These are phyloP conservation scores for Plasmodium coatneyi DNA, from an alignment of 169 alveolate species.

Conservation along the genomic window DNA sequence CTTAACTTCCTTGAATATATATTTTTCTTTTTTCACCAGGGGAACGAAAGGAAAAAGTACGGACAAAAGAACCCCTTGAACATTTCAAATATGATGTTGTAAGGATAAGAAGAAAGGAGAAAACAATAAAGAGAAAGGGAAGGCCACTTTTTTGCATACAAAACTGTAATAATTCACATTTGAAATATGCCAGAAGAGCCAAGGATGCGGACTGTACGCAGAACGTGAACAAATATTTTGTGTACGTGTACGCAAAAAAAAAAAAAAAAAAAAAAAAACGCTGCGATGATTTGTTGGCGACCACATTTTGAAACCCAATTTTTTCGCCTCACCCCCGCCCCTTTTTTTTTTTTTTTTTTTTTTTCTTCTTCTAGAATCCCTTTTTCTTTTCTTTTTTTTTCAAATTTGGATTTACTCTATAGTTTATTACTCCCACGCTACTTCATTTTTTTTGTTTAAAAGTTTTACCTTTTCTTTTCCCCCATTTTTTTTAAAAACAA, in stretches of 20 bases:
- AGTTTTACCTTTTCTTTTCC: background rate
- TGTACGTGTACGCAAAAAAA: background rate
- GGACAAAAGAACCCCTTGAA: conserved; percentile 7
- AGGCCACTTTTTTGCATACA: background rate
- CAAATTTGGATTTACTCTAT: background rate
- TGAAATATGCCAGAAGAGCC: background rate
- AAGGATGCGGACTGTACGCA: background rate
- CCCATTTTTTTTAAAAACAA: conserved; percentile 19
- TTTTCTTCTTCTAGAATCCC: background rate
- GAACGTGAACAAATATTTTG: conserved; percentile 4
- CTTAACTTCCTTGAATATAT: background rate
- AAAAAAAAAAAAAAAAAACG: background rate
- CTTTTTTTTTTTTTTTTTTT: background rate
- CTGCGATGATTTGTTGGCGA: background rate
- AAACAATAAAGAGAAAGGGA: background rate
- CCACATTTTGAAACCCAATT: background rate
- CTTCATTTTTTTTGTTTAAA: conserved; percentile 21
- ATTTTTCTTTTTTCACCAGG: conserved; percentile 36
- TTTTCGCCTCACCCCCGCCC: background rate
- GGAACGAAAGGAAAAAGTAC: conserved; percentile 23
- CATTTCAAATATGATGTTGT: conserved; percentile 59
- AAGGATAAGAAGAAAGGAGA: background rate
- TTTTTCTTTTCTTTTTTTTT: background rate
- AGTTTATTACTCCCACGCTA: background rate
- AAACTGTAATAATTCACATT: background rate